Evolutionary conservation across 108 stramenopile genomes (phyloP).

Genomic region (Cyclostephanos invisitatus): DNA sequence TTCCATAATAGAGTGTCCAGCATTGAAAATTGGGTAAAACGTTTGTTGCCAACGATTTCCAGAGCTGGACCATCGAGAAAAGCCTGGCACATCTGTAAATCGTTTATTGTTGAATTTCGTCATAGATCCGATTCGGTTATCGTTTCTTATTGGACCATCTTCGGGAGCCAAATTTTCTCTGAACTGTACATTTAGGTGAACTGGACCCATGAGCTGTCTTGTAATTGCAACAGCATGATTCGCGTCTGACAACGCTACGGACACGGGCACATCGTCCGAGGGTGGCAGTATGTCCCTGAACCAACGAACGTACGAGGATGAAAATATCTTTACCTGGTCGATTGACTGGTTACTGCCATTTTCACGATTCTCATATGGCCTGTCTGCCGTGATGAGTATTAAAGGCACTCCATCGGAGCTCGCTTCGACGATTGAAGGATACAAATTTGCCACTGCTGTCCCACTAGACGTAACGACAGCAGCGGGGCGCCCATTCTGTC

Average conservation of each 20-base stretch:
- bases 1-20: slow-evolving; percentile 39
- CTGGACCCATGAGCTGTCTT: slow-evolving; percentile 68
- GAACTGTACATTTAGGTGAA: slow-evolving; percentile 94
- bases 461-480: slow-evolving; percentile 91
- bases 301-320: slow-evolving; percentile 78
- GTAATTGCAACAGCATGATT: slow-evolving; percentile 74
- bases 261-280: slow-evolving; percentile 77
- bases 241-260: slow-evolving; percentile 81
- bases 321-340: slow-evolving; percentile 87
- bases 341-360: slow-evolving; percentile 93
- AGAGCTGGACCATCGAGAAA: slow-evolving; percentile 62
- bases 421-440: slow-evolving; percentile 89
- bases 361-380: slow-evolving; percentile 89
- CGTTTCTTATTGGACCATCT: slow-evolving; percentile 81
- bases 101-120: slow-evolving; percentile 61
- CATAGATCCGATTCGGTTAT: slow-evolving; percentile 56
- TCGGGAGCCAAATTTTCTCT: slow-evolving; percentile 93
- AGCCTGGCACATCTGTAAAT: slow-evolving; percentile 80
- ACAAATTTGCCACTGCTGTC: slow-evolving; percentile 91
- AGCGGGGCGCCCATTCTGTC: slow-evolving; percentile 71
- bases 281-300: slow-evolving; percentile 88
- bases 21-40: slow-evolving; percentile 20
- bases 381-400: slow-evolving; percentile 89
- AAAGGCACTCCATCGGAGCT: slow-evolving; percentile 81
- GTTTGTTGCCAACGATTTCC: slow-evolving; percentile 52